phyloP scores from a whole-genome alignment of 1,284 basidiomycete species.

The Heterobasidion irregulare region DNA sequence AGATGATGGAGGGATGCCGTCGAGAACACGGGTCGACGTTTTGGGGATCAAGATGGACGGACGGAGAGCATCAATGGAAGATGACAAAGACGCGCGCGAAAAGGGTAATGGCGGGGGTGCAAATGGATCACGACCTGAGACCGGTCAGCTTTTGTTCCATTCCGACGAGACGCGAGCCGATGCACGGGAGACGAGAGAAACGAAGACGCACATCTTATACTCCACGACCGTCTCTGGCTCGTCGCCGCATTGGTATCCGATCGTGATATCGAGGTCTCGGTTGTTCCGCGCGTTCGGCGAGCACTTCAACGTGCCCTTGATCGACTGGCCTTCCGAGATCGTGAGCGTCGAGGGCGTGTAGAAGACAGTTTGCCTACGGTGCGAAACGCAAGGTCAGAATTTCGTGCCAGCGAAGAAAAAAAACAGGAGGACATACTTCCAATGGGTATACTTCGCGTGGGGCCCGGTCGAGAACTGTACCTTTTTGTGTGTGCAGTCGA shows the following conservation, averaged over 20 bases:
- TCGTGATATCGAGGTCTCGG: slow-evolving; percentile 85
- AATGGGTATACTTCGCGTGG: slow-evolving; percentile 94
- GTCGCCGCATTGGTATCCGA: slow-evolving; percentile 53
- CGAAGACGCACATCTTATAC: slow-evolving; percentile 72
- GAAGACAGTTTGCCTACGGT: slow-evolving; percentile 84
- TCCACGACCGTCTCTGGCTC: slow-evolving; percentile 35
- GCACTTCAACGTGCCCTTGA: slow-evolving; percentile 68
- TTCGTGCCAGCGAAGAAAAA: neutral
- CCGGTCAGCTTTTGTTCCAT: slow-evolving; percentile 48
- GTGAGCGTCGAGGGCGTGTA: slow-evolving; percentile 80
- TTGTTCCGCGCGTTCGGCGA: slow-evolving; percentile 87
- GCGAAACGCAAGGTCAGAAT: neutral
- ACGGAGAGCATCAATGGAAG: neutral
- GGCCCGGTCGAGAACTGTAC: slow-evolving; percentile 94
- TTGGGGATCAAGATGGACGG: neutral
- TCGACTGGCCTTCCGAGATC: slow-evolving; percentile 58
- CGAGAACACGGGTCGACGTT: neutral
- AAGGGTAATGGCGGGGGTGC: neutral
- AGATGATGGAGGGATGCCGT: neutral
- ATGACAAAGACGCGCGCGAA: neutral
- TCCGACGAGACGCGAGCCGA: slow-evolving; percentile 8
- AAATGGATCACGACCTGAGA: slow-evolving; percentile 56
- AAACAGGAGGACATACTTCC: slow-evolving; percentile 64
- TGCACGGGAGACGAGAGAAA: slow-evolving; percentile 13
- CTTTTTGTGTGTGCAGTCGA: slow-evolving; percentile 95